These are phyloP conservation scores for Oryza meridionalis DNA, from an alignment of 176 grass and related monocot genomes.

Conservation along the genomic window DNA sequence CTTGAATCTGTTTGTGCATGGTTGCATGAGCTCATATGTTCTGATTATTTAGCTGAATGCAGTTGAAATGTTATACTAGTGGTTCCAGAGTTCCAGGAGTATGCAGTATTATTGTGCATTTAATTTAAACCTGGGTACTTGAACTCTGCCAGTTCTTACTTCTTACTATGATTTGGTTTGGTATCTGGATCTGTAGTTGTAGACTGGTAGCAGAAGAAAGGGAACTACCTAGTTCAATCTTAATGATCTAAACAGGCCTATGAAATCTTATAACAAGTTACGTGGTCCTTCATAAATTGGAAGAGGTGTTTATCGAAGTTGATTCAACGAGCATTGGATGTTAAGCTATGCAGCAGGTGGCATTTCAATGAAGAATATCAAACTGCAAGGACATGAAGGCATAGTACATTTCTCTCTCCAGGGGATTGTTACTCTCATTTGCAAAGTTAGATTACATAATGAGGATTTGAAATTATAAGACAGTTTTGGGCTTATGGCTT, in stretches of 20 bases:
- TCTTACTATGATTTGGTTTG: background rate
- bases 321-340: background rate
- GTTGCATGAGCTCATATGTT: slow-evolving; percentile 30
- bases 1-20: background rate
- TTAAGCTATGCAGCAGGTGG: background rate
- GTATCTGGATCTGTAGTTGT: background rate
- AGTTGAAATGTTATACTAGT: background rate
- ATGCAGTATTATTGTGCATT: background rate
- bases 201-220: background rate
- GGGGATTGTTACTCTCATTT: background rate
- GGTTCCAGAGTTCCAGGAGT: background rate
- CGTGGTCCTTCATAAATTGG: background rate
- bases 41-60: background rate
- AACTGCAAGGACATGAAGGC: slow-evolving; percentile 5
- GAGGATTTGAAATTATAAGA: background rate
- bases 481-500: background rate
- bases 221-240: background rate
- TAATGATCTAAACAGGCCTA: background rate
- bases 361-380: slow-evolving; percentile 19
- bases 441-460: background rate
- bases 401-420: background rate
- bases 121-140: slow-evolving; percentile 10
- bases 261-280: background rate
- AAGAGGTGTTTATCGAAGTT: background rate
- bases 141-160: background rate